Percentiles rank a stretch among this genome's conserved stretches.
Evolutionary conservation across 2,329 filamentous ascomycete genomes (phyloP).

Genomic region (Elsinoe fawcettii): DNA sequence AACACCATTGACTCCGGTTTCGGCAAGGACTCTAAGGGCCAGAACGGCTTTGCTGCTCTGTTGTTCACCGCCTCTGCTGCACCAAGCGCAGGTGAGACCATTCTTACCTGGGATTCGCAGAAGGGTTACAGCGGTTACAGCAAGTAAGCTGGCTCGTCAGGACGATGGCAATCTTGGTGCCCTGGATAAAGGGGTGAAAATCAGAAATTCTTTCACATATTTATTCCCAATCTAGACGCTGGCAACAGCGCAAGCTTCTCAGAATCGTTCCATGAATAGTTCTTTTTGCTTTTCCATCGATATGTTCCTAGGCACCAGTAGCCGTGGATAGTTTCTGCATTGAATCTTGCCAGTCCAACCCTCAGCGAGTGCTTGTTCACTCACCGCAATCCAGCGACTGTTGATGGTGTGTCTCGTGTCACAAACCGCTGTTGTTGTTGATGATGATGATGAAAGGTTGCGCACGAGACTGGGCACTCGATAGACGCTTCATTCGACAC

Average conservation of each 20-base stretch:
- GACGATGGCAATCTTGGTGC: conserved; percentile 5
- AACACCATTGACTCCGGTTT: conserved; percentile 1
- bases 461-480: conserved; percentile 3
- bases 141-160: conserved; percentile 3
- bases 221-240: conserved; percentile 3
- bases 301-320: conserved; percentile 3
- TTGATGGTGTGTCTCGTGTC: not conserved
- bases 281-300: conserved; percentile 1
- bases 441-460: conserved; percentile 2
- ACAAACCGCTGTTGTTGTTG: not conserved
- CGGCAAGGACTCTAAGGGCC: not conserved
- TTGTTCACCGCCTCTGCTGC: not conserved
- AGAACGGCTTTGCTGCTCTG: conserved; percentile 3
- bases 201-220: not conserved
- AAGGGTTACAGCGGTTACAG: conserved; percentile 1
- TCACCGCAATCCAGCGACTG: conserved; percentile 1
- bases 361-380: not conserved
- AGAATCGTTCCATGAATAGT: conserved; percentile 1
- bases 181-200: not conserved
- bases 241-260: conserved; percentile 3
- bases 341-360: conserved; percentile 1
- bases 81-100: not conserved
- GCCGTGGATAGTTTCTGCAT: not conserved
- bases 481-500: conserved; percentile 6
- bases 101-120: not conserved